Base-by-base conservation (phyloP, 306 rosid species). In the Glycyrrhiza uralensis region DNA sequence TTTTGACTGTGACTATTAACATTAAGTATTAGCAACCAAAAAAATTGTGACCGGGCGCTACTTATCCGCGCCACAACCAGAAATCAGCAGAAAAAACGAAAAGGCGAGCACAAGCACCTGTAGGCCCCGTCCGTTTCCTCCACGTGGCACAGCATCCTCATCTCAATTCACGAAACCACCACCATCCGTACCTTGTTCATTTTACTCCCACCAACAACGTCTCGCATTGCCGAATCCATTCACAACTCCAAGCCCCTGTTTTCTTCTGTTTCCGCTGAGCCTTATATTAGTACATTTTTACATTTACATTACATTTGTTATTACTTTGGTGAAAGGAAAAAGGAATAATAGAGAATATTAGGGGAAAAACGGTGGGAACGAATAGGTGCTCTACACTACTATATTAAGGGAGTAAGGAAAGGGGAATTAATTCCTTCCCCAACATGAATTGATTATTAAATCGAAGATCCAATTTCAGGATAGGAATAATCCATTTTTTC, bases 61-160 rank as follows among this genome's bases (percentile, higher is more conserved):
- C 78, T 74, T 78, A 78, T 78, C 83, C 78, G 39, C 56, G 17
- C 78, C 72, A 44, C 41, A 56, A 13, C 46, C 74, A 71, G 57
- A 62, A 64, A 29, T 32, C 19, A 60, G 58, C 30, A 64, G 55
- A 62, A 77, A 56, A n/a, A 51, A 29, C 30, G 59, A 65, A 41
- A 54, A 52, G 66, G 26, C 41, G 2, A 61, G 14, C 60, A 49
- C 59, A 28, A 32, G 19, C 44, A 44, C 47, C 14, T 15, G 3
- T 46, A 24, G 47, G 46, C 32, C 64, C 41, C 39, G 29, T 69
- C 76, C 10, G 24, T 12, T 39, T 35, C 4, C 2, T 29, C 68
- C 77, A 85, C 90, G 88, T 85, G 93, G 65, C 82, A 56, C 19
- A 8, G 17, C 80, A 66, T 73, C 82, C 33, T 55, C 78, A 73